Percentiles rank a stretch among this genome's conserved stretches.
phyloP scores from a whole-genome alignment of 2,329 filamentous ascomycete genomes.

The Fusarium globosum region DNA sequence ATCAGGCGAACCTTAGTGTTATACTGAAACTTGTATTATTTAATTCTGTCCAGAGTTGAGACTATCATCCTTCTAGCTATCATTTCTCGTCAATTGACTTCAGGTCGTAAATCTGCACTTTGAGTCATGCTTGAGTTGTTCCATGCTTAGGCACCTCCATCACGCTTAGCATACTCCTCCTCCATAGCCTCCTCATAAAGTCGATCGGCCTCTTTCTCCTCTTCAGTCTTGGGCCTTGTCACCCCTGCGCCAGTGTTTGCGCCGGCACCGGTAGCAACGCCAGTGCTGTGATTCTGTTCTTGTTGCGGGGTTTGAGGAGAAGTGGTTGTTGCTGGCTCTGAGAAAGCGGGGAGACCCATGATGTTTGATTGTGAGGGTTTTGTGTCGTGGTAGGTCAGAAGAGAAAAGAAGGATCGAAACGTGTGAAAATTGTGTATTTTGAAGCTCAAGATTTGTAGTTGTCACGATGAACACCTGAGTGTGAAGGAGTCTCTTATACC shows the following conservation, averaged over 20 bases:
- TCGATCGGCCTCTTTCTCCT: conserved; percentile 61
- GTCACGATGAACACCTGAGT: neutral
- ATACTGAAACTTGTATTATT: neutral
- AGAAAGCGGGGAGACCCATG: conserved; percentile 47
- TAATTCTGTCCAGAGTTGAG: neutral
- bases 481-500: conserved; percentile 39
- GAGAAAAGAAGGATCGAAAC: neutral
- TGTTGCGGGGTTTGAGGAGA: conserved; percentile 19
- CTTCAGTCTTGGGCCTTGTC: conserved; percentile 60
- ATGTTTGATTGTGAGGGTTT: neutral
- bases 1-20: neutral
- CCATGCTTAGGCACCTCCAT: conserved; percentile 57
- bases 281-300: conserved; percentile 21
- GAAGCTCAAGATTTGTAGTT: neutral
- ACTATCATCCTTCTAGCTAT: neutral
- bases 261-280: conserved; percentile 55
- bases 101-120: neutral
- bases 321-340: conserved; percentile 14
- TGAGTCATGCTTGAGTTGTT: neutral
- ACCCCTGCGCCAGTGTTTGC: conserved; percentile 61
- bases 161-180: conserved; percentile 66
- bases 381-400: neutral
- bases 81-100: neutral
- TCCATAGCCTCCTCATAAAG: conserved; percentile 65
- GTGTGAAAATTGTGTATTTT: neutral